Evolutionary conservation across 371 early-diverging fungal species (phyloP), one percentile per base, ranked within the genome.

Genomic region (Nematocida major): DNA sequence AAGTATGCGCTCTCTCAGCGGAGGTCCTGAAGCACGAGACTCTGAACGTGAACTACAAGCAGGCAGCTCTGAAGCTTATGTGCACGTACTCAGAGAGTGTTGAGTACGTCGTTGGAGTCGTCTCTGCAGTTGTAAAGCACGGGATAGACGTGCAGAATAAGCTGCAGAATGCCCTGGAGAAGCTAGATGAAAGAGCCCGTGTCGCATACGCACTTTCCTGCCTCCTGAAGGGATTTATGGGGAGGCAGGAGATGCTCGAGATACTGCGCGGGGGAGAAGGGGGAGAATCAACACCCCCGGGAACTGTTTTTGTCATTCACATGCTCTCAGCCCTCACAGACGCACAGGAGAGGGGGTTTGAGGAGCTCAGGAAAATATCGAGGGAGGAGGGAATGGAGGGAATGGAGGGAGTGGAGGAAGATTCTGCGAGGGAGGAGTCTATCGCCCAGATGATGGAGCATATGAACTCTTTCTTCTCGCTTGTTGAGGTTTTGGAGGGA

Each of bases 231-330:
- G 49, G 61, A 3, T 76, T 61, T 62, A 51, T 36, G 28, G 59
- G 9, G 30, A 57, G 48, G 28, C 11, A 51, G n/a, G 20, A 43
- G 28, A 67, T 78, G 20, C 40, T 5, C 9, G 30, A 62, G 15
- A 32, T 66, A 34, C 26, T 67, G 3, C 15, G 45, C 9, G 34
- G 4, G 38, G 32, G 24, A 34, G 32, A 57, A 34, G 39, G 15
- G 13, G 24, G 38, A 38, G 48, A 39, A 20, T 15, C 65, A 28
- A 61, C 42, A n/a, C 47, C 48, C 47, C 67, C 68, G 48, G 61
- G 70, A 36, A 81, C 70, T 43, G 67, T 54, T 49, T 57, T 81
- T 38, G 63, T 83, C 40, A 61, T 77, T 4, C 81, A 83, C 51
- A 62, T 79, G 39, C 76, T 80, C 40, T 68, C 78, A 59, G 39